Base-by-base conservation (phyloP, 1,284 basidiomycete species). In the Cystobasidiaceae sp. region DNA sequence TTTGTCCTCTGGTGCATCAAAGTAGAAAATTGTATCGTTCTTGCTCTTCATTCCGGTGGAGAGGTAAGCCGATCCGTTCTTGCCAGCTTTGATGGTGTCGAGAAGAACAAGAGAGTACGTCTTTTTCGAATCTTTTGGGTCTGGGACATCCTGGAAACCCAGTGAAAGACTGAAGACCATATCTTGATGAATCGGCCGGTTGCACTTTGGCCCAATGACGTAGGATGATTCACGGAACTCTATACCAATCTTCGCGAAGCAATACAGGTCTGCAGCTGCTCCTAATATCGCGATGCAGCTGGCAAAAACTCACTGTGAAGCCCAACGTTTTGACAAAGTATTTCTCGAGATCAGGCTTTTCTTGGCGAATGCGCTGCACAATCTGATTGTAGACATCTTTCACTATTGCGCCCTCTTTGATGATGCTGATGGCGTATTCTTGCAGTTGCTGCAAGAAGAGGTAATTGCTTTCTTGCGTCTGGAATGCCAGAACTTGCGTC, bases 201-300 rank as follows among this genome's bases (percentile, higher is more conserved):
- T 79, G 73, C 90, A 93, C 79, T 97, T 97, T 11, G 85, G 71
- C 2, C 86, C 88, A 37, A 97, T 80, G 2, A 93, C 79, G 75
- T 92, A 96, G 0, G 85, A 81, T 9, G 88, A 86, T 75, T 98
- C 94, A 33, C 93, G 86, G 79, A 94, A 97, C 77, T 97, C 94
- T 75, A 97, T 84, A 13, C 92, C 92, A 75, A 86, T 93, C 90
- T 93, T 48, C 15, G 25, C 6, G 17, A 51, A 3, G 27, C n/a
- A 3, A 3, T 3, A 28, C 30, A 21, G 15, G 17, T 19, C 15
- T 49, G 15, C 39, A 17, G 8, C 4, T 25, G 27, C 15, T 28
- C 67, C 73, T 33, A n/a, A 25, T 19, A 15, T 19, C 7, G 21
- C 28, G 19, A 43, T 21, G 28, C 49, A 51, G 41, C 60, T 4